Conservation (phyloP, 208 protist genomes). For the Leishmania guyanensis region DNA sequence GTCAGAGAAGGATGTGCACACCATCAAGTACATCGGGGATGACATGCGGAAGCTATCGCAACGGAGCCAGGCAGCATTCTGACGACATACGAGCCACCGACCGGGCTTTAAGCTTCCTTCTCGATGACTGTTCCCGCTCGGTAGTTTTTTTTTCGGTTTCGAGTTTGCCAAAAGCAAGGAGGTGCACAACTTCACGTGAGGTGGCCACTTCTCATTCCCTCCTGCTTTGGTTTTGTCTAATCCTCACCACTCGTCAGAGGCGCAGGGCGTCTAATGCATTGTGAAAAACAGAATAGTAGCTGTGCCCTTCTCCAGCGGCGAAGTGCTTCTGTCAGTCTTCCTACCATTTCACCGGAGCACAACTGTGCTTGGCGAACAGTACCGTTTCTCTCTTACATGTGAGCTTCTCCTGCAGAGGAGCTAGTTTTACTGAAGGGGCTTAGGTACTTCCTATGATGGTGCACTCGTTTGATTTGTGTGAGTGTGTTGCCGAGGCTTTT, state of each 20-base stretch:
- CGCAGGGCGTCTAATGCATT: neutral
- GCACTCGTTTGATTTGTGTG: neutral
- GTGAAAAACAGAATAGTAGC: neutral
- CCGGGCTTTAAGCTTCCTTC: neutral
- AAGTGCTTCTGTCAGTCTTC: neutral
- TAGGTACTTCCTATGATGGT: neutral
- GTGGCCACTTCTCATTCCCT: neutral
- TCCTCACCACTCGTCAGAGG: neutral
- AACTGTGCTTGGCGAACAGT: neutral
- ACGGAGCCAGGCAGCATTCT: neutral
- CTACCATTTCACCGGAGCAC: neutral
- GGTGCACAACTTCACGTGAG: neutral
- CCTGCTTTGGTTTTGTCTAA: neutral
- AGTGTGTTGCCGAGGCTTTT: neutral
- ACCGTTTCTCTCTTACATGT: neutral
- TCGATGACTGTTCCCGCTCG: neutral
- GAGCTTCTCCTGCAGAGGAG: neutral
- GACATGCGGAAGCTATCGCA: constrained; percentile 29
- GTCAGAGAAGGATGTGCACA: constrained; percentile 37
- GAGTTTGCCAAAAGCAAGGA: neutral
- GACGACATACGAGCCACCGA: neutral
- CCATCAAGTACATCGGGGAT: constrained; percentile 37
- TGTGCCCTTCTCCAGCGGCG: neutral
- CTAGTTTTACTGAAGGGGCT: neutral
- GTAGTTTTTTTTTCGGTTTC: neutral